These are phyloP conservation scores for Collybia sordida DNA, from an alignment of 768 basidiomycete species.

Conservation along the genomic window DNA sequence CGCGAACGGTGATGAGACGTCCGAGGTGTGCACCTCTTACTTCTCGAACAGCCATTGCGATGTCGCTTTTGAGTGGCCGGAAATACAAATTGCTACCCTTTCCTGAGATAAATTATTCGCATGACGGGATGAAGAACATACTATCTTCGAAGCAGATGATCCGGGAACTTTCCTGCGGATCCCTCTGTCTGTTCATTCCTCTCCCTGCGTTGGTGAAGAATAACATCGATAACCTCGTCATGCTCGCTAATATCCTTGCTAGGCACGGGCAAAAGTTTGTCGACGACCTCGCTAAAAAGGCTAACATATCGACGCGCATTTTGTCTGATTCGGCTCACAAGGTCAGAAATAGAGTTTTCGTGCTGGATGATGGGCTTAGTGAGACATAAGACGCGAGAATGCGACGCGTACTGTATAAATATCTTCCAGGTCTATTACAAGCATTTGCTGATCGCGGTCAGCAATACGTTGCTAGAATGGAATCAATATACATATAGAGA, in stretches of 20 bases:
- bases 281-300: conserved; percentile 88
- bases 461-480: conserved; percentile 79
- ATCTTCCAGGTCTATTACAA: conserved; percentile 89
- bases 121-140: conserved; percentile 43
- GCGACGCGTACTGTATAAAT: conserved; percentile 58
- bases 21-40: conserved; percentile 88
- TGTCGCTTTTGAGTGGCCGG: conserved; percentile 74
- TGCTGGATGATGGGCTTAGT: conserved; percentile 42
- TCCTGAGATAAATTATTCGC: conserved; percentile 12
- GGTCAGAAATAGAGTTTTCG: conserved; percentile 66
- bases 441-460: conserved; percentile 89
- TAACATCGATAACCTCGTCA: conserved; percentile 95
- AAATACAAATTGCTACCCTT: conserved; percentile 86
- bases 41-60: conserved; percentile 86
- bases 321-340: conserved; percentile 74
- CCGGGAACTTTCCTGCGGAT: conserved; percentile 78
- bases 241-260: conserved; percentile 89
- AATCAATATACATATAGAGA: conserved; percentile 13
- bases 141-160: conserved; percentile 93
- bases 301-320: conserved; percentile 90
- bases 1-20: conserved; percentile 91
- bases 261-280: conserved; percentile 84
- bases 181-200: conserved; percentile 82
- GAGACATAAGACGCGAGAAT: neutral
- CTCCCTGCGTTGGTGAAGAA: conserved; percentile 90